Conservation (phyloP, 2,329 filamentous ascomycete species). For the Bretziella fagacearum region DNA sequence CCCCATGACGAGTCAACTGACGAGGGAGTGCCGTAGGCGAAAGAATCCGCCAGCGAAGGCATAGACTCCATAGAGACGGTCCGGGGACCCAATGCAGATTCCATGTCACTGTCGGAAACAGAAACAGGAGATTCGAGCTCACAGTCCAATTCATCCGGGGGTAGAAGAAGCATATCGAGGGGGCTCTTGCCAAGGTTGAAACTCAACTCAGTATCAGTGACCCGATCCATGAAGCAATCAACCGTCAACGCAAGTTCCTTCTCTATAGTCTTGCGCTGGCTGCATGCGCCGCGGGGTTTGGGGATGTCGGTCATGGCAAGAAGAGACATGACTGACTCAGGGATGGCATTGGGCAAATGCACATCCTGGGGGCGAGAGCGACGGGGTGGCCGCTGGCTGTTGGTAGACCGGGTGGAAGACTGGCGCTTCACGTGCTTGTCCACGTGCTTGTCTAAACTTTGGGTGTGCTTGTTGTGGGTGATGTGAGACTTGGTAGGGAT, state of each 20-base stretch:
- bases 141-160: slow-evolving; percentile 39
- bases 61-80: slow-evolving; percentile 44
- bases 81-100: slow-evolving; percentile 34
- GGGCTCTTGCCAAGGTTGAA: slow-evolving; percentile 36
- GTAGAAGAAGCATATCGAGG: slow-evolving; percentile 41
- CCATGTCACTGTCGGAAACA: slow-evolving; percentile 29
- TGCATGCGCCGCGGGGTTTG: slow-evolving; percentile 21
- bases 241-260: slow-evolving; percentile 5
- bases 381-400: slow-evolving; percentile 14
- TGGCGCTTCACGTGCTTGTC: slow-evolving; percentile 8
- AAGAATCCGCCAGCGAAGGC: slow-evolving; percentile 40
- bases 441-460: neutral
- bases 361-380: slow-evolving; percentile 23
- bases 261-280: slow-evolving; percentile 26
- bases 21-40: slow-evolving; percentile 31
- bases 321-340: slow-evolving; percentile 42
- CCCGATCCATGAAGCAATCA: slow-evolving; percentile 10
- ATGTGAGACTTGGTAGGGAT: slow-evolving; percentile 28
- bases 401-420: slow-evolving; percentile 23
- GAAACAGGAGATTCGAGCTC: slow-evolving; percentile 28
- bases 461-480: neutral
- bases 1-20: slow-evolving; percentile 34
- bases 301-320: slow-evolving; percentile 47
- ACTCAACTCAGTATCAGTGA: slow-evolving; percentile 28
- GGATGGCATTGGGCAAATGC: slow-evolving; percentile 36